phyloP scores from a whole-genome alignment of 2,329 filamentous ascomycete species.

The Seiridium cupressi region DNA sequence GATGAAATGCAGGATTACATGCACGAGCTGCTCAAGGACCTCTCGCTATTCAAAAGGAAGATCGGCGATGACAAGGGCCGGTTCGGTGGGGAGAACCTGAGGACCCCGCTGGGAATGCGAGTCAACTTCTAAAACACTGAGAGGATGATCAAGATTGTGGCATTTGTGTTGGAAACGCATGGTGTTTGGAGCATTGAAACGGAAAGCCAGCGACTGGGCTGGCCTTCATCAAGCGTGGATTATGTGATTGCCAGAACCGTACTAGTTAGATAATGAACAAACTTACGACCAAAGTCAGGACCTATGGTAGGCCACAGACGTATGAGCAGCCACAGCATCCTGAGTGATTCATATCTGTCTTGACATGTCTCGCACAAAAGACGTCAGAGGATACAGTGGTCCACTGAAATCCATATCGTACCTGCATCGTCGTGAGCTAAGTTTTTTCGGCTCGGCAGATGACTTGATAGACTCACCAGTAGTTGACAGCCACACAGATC shows the following conservation, averaged over 20 bases:
- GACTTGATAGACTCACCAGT: constrained; percentile 57
- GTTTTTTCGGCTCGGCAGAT: background rate
- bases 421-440: constrained; percentile 37
- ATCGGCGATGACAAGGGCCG: constrained; percentile 77
- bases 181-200: background rate
- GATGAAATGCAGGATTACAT: constrained; percentile 80
- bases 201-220: background rate
- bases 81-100: constrained; percentile 65
- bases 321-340: background rate
- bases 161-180: background rate
- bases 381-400: constrained; percentile 60
- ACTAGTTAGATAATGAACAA: constrained; percentile 2
- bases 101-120: constrained; percentile 44
- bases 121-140: constrained; percentile 32
- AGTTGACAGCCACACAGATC: constrained; percentile 77
- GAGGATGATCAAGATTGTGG: background rate
- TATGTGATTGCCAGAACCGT: background rate
- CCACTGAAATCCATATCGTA: constrained; percentile 79
- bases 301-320: background rate
- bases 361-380: constrained; percentile 48
- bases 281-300: background rate
- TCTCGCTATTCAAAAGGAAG: constrained; percentile 80
- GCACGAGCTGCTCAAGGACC: constrained; percentile 76
- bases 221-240: background rate
- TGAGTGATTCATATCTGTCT: background rate